A percentile compares a stretch with the other conserved stretches of the same genome.
phyloP scores from a whole-genome alignment of 1,284 basidiomycete species.

The Moesziomyces sp. region DNA sequence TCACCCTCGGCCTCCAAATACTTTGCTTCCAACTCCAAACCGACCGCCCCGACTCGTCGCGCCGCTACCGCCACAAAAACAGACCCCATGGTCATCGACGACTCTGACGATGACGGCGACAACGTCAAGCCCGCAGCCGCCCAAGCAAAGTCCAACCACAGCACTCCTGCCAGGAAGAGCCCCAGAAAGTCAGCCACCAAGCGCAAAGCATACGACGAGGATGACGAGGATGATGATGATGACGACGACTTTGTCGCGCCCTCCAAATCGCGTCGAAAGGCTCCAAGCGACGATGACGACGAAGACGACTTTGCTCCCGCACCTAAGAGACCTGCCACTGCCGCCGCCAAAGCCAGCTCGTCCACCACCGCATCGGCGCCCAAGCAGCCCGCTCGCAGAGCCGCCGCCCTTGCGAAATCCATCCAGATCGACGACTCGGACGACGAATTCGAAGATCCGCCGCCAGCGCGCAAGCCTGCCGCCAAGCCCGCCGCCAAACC shows the following conservation, averaged over 20 bases:
- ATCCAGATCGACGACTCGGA: constrained; percentile 48
- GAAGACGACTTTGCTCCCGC: constrained; percentile 60
- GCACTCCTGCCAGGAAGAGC: constrained; percentile 7
- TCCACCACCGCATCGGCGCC: background rate
- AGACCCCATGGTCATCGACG: constrained; percentile 44
- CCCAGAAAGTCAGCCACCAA: constrained; percentile 28
- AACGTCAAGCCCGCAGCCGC: constrained; percentile 12
- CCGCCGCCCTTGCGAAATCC: constrained; percentile 28
- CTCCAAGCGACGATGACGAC: constrained; percentile 48
- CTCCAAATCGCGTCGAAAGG: constrained; percentile 47
- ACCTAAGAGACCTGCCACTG: constrained; percentile 46
- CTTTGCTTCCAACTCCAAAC: constrained; percentile 16
- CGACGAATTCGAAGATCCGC: constrained; percentile 42
- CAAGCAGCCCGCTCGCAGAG: constrained; percentile 7
- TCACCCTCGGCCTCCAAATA: constrained; percentile 29
- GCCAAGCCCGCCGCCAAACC: constrained; percentile 52
- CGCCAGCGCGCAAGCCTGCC: constrained; percentile 55
- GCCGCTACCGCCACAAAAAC: constrained; percentile 30
- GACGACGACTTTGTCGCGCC: constrained; percentile 57
- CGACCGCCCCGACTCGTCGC: constrained; percentile 6
- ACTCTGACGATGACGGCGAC: constrained; percentile 42
- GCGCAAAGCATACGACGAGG: constrained; percentile 25
- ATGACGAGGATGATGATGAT: constrained; percentile 10
- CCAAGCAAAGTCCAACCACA: constrained; percentile 1
- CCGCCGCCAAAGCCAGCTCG: constrained; percentile 18